phyloP scores from a whole-genome alignment of 768 basidiomycete species.

The Pleurotus eryngii region DNA sequence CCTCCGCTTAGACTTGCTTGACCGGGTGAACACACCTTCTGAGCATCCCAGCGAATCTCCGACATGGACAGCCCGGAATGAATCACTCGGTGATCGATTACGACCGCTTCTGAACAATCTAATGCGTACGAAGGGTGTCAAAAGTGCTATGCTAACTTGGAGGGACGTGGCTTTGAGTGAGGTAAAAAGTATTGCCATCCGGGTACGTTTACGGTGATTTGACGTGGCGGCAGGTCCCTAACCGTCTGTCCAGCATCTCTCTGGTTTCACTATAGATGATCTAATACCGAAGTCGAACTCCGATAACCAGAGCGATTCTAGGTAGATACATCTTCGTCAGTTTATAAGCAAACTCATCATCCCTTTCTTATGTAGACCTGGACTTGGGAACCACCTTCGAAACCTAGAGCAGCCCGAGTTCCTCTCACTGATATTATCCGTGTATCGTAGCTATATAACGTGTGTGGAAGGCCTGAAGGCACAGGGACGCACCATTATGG shows the following conservation, averaged over 20 bases:
- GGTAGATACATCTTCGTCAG: background rate
- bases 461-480: constrained; percentile 66
- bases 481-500: constrained; percentile 55
- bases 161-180: constrained; percentile 63
- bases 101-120: constrained; percentile 78
- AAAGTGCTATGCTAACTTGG: constrained; percentile 68
- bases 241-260: constrained; percentile 22
- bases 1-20: constrained; percentile 62
- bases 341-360: constrained; percentile 5
- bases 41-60: constrained; percentile 9
- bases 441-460: constrained; percentile 62
- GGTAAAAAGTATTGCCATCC: constrained; percentile 52
- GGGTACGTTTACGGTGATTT: constrained; percentile 39
- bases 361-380: constrained; percentile 27
- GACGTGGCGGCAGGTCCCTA: too few relatives aligned
- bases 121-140: constrained; percentile 64
- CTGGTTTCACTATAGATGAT: constrained; percentile 54
- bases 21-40: constrained; percentile 37
- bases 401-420: constrained; percentile 71
- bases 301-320: background rate
- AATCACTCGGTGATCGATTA: constrained; percentile 58
- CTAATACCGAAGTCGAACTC: constrained; percentile 6
- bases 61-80: constrained; percentile 26
- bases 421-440: constrained; percentile 50
- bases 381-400: constrained; percentile 54